These are phyloP conservation scores for Tylopilus sp. DNA, from an alignment of 768 basidiomycete species.

Conservation along the genomic window DNA sequence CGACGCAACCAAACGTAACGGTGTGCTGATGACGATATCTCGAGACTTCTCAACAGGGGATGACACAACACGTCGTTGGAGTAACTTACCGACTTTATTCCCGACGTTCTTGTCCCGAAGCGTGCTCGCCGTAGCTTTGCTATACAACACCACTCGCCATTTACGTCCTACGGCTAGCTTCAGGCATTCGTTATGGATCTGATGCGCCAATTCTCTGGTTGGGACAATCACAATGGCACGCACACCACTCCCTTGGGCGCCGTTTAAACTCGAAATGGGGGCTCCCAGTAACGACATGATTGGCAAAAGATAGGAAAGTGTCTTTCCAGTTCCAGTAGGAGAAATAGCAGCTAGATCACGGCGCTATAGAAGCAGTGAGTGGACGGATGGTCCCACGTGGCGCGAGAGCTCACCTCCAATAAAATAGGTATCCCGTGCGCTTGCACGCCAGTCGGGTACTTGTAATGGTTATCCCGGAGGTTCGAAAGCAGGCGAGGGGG, in stretches of 20 bases:
- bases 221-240: slow-evolving; percentile 85
- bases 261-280: slow-evolving; percentile 50
- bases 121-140: slow-evolving; percentile 85
- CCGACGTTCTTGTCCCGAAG: slow-evolving; percentile 67
- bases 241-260: slow-evolving; percentile 51
- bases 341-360: slow-evolving; percentile 93
- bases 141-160: slow-evolving; percentile 80
- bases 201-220: slow-evolving; percentile 93
- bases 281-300: slow-evolving; percentile 58
- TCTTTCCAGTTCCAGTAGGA: slow-evolving; percentile 97
- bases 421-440: slow-evolving; percentile 77
- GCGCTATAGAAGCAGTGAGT: slow-evolving; percentile 38
- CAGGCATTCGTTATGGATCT: slow-evolving; percentile 88
- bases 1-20: slow-evolving; percentile 81
- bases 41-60: not conserved
- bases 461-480: slow-evolving; percentile 56
- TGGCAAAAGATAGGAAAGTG: slow-evolving; percentile 87
- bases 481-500: slow-evolving; percentile 63
- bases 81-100: slow-evolving; percentile 71
- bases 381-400: not conserved
- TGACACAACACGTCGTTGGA: slow-evolving; percentile 1
- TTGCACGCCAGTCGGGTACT: slow-evolving; percentile 77
- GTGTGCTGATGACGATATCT: slow-evolving; percentile 94
- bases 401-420: slow-evolving; percentile 53
- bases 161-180: slow-evolving; percentile 78